Conservation (phyloP, 2,329 filamentous ascomycete genomes). For the Lasiodiplodia gonubiensis region DNA sequence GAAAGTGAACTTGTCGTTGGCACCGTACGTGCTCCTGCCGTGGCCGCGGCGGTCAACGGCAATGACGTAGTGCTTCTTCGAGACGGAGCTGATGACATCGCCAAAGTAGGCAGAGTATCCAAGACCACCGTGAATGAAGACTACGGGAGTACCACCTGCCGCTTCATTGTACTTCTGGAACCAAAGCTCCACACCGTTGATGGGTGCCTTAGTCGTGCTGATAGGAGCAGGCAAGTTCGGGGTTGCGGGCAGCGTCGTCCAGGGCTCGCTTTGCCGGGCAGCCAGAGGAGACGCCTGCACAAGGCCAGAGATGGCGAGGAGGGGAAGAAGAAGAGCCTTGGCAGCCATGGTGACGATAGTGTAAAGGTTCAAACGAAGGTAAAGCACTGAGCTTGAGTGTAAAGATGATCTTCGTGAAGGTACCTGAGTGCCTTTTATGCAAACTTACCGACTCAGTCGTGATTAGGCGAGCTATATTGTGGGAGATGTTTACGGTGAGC, state of each 20-base stretch:
- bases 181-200: slow-evolving; percentile 51
- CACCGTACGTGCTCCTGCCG: slow-evolving; percentile 48
- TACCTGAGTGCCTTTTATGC: slow-evolving; percentile 2
- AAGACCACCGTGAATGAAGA: slow-evolving; percentile 51
- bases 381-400: neutral
- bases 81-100: slow-evolving; percentile 43
- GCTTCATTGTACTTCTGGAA: slow-evolving; percentile 50
- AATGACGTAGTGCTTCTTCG: slow-evolving; percentile 46
- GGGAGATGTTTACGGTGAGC: neutral
- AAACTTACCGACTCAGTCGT: neutral
- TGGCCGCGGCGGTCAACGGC: slow-evolving; percentile 52
- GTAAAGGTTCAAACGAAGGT: neutral
- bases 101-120: slow-evolving; percentile 52
- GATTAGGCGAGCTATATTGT: neutral
- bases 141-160: slow-evolving; percentile 43
- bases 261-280: slow-evolving; percentile 1
- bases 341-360: neutral
- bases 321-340: slow-evolving; percentile 18
- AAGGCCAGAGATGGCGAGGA: slow-evolving; percentile 18
- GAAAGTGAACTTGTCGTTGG: slow-evolving; percentile 48
- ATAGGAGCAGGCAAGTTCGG: slow-evolving; percentile 47
- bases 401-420: neutral
- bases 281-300: slow-evolving; percentile 20
- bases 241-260: slow-evolving; percentile 45
- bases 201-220: slow-evolving; percentile 35